Evolutionary conservation across 768 basidiomycete species (phyloP).

Genomic region (Lentinula guzmanii): DNA sequence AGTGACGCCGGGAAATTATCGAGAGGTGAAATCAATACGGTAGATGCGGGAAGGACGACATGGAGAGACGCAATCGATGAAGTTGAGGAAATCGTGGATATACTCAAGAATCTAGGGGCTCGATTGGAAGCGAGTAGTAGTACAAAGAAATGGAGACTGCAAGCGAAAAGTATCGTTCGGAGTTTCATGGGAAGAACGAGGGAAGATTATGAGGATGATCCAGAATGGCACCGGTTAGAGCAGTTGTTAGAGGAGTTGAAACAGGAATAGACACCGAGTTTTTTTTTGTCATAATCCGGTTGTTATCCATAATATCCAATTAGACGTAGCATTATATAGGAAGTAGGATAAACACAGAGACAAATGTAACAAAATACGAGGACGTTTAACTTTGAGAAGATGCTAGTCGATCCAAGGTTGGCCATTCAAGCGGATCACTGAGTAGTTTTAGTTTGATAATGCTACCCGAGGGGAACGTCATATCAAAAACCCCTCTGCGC

Average conservation of each 20-base stretch:
- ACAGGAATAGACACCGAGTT: conserved; percentile 18
- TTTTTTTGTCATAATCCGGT: background rate
- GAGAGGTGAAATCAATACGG: conserved; percentile 45
- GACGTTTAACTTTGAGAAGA: too few species aligned
- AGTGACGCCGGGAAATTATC: conserved; percentile 56
- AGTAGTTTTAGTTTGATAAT: too few species aligned
- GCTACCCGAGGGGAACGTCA: too few species aligned
- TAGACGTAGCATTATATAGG: too few species aligned
- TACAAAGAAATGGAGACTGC: conserved; percentile 70
- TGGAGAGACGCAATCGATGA: conserved; percentile 77
- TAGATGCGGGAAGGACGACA: conserved; percentile 21
- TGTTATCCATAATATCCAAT: too few species aligned
- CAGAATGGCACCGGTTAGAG: conserved; percentile 70
- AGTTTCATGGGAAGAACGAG: conserved; percentile 84
- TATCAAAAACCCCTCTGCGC: too few species aligned
- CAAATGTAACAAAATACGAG: too few species aligned
- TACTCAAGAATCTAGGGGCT: conserved; percentile 79
- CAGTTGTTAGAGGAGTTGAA: conserved; percentile 63
- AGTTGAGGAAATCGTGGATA: conserved; percentile 79
- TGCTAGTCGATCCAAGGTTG: too few species aligned
- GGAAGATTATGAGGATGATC: conserved; percentile 80
- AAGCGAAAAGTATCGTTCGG: conserved; percentile 81
- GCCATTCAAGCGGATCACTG: too few species aligned
- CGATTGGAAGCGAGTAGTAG: conserved; percentile 35
- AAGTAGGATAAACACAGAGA: too few species aligned